phyloP scores from a whole-genome alignment of 148 eudicot genomes.

The Linanthus parryae region DNA sequence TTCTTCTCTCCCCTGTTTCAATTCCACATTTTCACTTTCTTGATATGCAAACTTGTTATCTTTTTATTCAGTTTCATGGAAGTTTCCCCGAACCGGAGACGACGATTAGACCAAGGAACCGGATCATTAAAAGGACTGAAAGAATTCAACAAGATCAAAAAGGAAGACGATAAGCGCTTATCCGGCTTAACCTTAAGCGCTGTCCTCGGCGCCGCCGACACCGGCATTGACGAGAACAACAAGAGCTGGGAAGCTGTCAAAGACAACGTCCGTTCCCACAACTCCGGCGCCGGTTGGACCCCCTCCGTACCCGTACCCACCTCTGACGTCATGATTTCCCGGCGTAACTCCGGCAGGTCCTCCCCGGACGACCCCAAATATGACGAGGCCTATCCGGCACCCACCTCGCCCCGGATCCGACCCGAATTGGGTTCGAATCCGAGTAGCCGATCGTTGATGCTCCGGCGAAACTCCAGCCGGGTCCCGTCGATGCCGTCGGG shows the following conservation, averaged over 20 bases:
- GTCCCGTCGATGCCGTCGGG: not conserved
- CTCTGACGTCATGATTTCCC: constrained; percentile 24
- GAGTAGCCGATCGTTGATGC: constrained; percentile 5
- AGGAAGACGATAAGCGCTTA: not conserved
- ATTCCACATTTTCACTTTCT: too few relatives aligned
- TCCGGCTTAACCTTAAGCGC: constrained; percentile 29
- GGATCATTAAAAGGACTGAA: too few relatives aligned
- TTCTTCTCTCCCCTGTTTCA: too few relatives aligned
- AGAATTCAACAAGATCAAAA: too few relatives aligned
- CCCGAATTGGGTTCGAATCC: constrained; percentile 4
- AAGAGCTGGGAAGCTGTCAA: constrained; percentile 33
- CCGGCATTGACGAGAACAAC: constrained; percentile 9
- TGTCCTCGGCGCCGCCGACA: constrained; percentile 20
- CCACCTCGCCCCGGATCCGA: not conserved
- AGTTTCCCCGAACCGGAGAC: too few relatives aligned
- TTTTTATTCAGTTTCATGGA: too few relatives aligned
- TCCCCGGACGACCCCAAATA: not conserved
- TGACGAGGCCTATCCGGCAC: not conserved
- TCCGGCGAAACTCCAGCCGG: constrained; percentile 11
- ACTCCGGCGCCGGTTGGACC: constrained; percentile 27
- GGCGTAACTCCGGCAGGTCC: constrained; percentile 10
- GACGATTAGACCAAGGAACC: too few relatives aligned
- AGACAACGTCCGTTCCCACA: constrained; percentile 28
- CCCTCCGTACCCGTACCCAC: constrained; percentile 26
- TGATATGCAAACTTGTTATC: too few relatives aligned